Percentiles rank a stretch among this genome's conserved stretches.
Evolutionary conservation across 2,329 filamentous ascomycete species (phyloP).

Genomic region (Chaetothyriales sp.): DNA sequence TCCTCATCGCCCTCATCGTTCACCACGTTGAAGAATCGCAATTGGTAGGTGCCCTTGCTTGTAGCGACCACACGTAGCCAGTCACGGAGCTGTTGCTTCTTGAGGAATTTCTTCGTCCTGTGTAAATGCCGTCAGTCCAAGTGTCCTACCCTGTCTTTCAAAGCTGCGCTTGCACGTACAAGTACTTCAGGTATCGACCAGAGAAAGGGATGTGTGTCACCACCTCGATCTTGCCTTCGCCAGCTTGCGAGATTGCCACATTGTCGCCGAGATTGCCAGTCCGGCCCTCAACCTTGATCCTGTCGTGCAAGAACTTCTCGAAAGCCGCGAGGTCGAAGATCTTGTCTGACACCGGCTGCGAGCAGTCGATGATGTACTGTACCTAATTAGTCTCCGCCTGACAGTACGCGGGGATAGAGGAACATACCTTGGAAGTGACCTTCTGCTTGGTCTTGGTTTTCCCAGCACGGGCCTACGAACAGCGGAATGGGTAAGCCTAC

Average conservation of each 20-base stretch:
- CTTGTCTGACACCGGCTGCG: constrained; percentile 96
- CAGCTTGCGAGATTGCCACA: constrained; percentile 76
- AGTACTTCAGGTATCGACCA: constrained; percentile 98
- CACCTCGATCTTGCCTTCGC: constrained; percentile 96
- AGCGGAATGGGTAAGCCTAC: constrained; percentile 76
- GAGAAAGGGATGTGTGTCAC: constrained; percentile 96
- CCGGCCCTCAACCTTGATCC: constrained; percentile 98
- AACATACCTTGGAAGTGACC: constrained; percentile 34
- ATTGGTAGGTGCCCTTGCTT: constrained; percentile 95
- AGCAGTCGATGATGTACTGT: constrained; percentile 98
- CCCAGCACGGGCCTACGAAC: constrained; percentile 31
- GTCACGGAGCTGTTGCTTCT: constrained; percentile 99
- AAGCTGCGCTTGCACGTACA: constrained; percentile 45
- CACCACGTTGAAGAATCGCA: constrained; percentile 99
- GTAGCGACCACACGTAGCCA: constrained; percentile 98
- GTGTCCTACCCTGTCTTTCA: neutral
- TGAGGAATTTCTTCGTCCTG: constrained; percentile 99
- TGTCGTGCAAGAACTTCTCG: constrained; percentile 99
- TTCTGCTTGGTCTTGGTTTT: constrained; percentile 27
- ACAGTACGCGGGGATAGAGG: neutral
- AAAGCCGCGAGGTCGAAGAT: constrained; percentile 99
- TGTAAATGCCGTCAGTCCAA: constrained; percentile 1
- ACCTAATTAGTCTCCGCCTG: neutral
- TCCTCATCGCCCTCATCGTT: constrained; percentile 97
- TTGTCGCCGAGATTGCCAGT: constrained; percentile 94